phyloP scores from a whole-genome alignment of 2,329 filamentous ascomycete genomes.

The Colletotrichum sidae region DNA sequence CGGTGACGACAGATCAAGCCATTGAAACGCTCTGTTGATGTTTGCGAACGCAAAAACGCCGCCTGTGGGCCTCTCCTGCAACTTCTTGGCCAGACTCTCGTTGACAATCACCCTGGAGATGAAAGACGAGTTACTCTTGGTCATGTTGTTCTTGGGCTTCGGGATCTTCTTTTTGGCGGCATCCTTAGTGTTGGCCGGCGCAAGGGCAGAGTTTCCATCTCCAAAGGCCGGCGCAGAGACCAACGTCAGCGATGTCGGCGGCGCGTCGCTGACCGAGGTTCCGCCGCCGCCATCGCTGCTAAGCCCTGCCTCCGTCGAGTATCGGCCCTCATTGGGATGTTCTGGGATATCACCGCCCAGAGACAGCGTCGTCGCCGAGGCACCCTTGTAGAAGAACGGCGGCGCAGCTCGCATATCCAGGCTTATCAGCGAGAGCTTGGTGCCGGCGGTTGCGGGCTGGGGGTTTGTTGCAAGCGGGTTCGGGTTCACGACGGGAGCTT shows the following conservation, averaged over 20 bases:
- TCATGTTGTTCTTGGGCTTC: slow-evolving; percentile 98
- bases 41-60: slow-evolving; percentile 94
- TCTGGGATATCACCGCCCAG: slow-evolving; percentile 68
- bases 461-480: slow-evolving; percentile 91
- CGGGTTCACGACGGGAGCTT: slow-evolving; percentile 85
- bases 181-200: slow-evolving; percentile 73
- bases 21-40: slow-evolving; percentile 94
- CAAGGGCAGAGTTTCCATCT: slow-evolving; percentile 83
- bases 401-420: slow-evolving; percentile 71
- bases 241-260: slow-evolving; percentile 52
- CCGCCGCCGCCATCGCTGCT: slow-evolving; percentile 68
- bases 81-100: slow-evolving; percentile 80
- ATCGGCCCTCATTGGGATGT: slow-evolving; percentile 69
- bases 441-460: slow-evolving; percentile 85
- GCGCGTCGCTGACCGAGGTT: slow-evolving; percentile 64
- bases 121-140: slow-evolving; percentile 98
- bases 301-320: slow-evolving; percentile 69
- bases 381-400: slow-evolving; percentile 66
- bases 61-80: slow-evolving; percentile 81
- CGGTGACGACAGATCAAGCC: slow-evolving; percentile 81
- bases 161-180: slow-evolving; percentile 75
- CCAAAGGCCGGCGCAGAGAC: slow-evolving; percentile 79
- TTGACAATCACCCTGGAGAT: slow-evolving; percentile 96
- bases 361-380: slow-evolving; percentile 62
- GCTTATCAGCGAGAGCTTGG: slow-evolving; percentile 82